Base-by-base conservation (phyloP, 495 filamentous ascomycete genomes). In the Penicillium subrubescens region DNA sequence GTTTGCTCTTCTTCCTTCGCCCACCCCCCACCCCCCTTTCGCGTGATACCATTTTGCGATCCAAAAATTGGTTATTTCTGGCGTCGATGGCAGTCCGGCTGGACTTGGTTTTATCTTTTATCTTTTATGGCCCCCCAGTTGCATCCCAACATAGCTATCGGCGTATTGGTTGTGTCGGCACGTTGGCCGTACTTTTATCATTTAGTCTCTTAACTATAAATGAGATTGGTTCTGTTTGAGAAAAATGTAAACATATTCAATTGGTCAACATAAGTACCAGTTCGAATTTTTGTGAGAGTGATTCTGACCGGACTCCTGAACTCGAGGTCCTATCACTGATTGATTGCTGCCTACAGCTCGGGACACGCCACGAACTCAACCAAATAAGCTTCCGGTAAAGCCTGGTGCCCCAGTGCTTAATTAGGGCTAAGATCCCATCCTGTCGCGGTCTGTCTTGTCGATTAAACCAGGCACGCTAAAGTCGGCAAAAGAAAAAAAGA, bases 21-120 rank as follows among this genome's bases (percentile, higher is more conserved):
- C 4, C 8, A 29, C 25, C 33, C 48, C 34, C 31, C 51, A 27
- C 31, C 17, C 41, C 44, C 44, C 21, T 27, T 37, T 51, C 54
- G 62, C 64, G 57, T 62, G 68, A 70, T 70, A 70, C 68, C 65
- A 65, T 54, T 64, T 57, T 57, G 48, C 14, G 19, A 46, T 57
- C 39, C 65, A 53, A 61, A 67, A 68, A 59, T 34, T 8, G 8
- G 48, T 51, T 66, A 34, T 66, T 37, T 35, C 54, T 33, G 65
- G 66, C 61, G 63, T 71, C 51, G 43, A 66, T 61, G 53, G 68
- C 31, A 37, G 55, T 52, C 48, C 14, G 48, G 48, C 17, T 52
- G 48, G 48, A 31, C 48, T 52, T 52, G 25, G 53, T 33, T 56
- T 35, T 48, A 14, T 35, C 35, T 10, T 50, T 62, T 55, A 27